Conservation (phyloP, 2,329 filamentous ascomycete species). For the Nothophoma quercina region DNA sequence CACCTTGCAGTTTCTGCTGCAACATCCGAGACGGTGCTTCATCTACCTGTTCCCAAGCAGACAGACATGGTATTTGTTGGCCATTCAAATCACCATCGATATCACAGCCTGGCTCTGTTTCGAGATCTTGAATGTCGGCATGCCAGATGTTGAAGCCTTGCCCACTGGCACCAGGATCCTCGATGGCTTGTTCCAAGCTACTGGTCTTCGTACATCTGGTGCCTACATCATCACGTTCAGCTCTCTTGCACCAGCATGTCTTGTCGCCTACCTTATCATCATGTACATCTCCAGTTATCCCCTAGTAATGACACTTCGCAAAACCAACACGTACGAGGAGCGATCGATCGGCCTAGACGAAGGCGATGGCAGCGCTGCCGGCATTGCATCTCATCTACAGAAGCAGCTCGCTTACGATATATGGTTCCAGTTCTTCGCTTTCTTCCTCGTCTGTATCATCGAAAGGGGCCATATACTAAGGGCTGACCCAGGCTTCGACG, state of each 20-base stretch:
- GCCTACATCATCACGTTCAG: conserved; percentile 71
- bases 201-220: conserved; percentile 68
- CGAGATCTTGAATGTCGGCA: conserved; percentile 70
- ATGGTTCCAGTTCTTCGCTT: conserved; percentile 69
- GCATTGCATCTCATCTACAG: conserved; percentile 60
- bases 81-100: conserved; percentile 67
- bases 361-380: conserved; percentile 22
- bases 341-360: conserved; percentile 68
- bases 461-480: conserved; percentile 64
- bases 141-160: conserved; percentile 62
- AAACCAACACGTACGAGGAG: conserved; percentile 77
- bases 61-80: conserved; percentile 71
- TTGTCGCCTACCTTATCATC: conserved; percentile 68
- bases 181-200: conserved; percentile 71
- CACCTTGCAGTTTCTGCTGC: conserved; percentile 65
- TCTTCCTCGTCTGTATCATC: conserved; percentile 67
- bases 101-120: conserved; percentile 71
- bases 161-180: conserved; percentile 63
- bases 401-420: conserved; percentile 72
- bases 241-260: conserved; percentile 62
- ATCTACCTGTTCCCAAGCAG: conserved; percentile 70
- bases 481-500: conserved; percentile 38
- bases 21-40: conserved; percentile 69
- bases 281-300: conserved; percentile 73
- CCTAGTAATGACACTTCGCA: conserved; percentile 69